Conservation (phyloP, 768 basidiomycete species). For the Cyclocybe cylindracea region DNA sequence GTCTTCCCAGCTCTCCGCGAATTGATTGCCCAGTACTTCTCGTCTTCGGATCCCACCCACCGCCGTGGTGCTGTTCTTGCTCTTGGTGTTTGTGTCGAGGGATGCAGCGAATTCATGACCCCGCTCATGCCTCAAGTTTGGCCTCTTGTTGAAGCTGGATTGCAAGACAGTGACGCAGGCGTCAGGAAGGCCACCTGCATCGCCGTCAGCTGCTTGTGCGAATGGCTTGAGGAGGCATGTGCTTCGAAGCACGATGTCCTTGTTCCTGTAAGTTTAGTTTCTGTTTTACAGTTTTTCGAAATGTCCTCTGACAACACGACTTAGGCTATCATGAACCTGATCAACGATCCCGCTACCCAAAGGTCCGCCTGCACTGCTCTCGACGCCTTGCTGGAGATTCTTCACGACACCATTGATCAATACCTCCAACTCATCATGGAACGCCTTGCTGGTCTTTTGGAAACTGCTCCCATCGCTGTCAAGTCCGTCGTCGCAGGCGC, state of each 20-base stretch:
- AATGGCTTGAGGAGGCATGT: slow-evolving; percentile 96
- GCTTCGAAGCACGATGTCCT: slow-evolving; percentile 79
- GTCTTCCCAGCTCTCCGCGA: slow-evolving; percentile 91
- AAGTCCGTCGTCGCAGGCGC: slow-evolving; percentile 97
- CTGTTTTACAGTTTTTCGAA: background rate
- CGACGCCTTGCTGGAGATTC: slow-evolving; percentile 93
- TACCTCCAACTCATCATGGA: slow-evolving; percentile 97
- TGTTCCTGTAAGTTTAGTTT: slow-evolving; percentile 66
- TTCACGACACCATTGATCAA: slow-evolving; percentile 86
- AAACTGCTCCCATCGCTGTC: slow-evolving; percentile 81
- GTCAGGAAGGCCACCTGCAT: slow-evolving; percentile 97
- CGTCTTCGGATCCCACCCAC: slow-evolving; percentile 71
- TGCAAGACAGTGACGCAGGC: slow-evolving; percentile 77
- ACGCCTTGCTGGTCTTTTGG: slow-evolving; percentile 82
- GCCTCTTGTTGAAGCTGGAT: slow-evolving; percentile 90
- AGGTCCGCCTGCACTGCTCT: slow-evolving; percentile 95
- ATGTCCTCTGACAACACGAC: background rate
- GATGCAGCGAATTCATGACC: slow-evolving; percentile 97
- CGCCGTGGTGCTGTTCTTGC: slow-evolving; percentile 95
- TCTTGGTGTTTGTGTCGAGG: slow-evolving; percentile 94
- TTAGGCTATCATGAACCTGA: slow-evolving; percentile 88
- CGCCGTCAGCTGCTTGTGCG: slow-evolving; percentile 93
- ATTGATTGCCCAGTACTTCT: slow-evolving; percentile 84
- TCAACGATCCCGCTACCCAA: slow-evolving; percentile 86
- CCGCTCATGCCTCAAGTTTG: slow-evolving; percentile 90